These are phyloP conservation scores for Candida quercuum DNA, from an alignment of 805 yeast genomes.

Conservation along the genomic window DNA sequence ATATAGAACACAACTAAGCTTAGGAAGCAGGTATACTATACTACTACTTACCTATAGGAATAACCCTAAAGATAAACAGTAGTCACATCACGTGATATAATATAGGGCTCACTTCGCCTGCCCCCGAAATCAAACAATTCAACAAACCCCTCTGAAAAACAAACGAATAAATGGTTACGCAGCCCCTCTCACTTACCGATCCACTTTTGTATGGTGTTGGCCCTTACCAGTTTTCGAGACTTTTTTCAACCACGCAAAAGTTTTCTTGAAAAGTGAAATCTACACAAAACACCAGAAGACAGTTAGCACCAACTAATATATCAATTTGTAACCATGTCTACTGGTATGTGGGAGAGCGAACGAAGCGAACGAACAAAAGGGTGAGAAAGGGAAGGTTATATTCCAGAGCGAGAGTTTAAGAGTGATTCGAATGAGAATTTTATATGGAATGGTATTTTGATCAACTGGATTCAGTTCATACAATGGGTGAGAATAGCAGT, in stretches of 20 bases:
- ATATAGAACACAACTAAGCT: too few relatives aligned
- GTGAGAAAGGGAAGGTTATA: neutral
- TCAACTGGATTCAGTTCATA: neutral
- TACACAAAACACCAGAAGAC: constrained; percentile 4
- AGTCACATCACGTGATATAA: constrained; percentile 4
- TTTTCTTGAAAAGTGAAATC: constrained; percentile 21
- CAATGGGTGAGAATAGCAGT: too few relatives aligned
- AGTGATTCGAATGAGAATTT: neutral
- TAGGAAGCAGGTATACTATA: too few relatives aligned
- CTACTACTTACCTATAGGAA: neutral
- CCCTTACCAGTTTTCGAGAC: constrained; percentile 1
- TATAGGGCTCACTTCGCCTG: constrained; percentile 2
- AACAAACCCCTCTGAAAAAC: neutral
- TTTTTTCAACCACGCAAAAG: constrained; percentile 23
- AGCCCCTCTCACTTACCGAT: constrained; percentile 1
- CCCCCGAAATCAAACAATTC: too few relatives aligned
- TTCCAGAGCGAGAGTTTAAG: too few relatives aligned
- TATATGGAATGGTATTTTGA: neutral
- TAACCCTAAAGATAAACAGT: neutral
- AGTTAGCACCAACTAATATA: constrained; percentile 11
- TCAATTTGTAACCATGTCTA: constrained; percentile 24
- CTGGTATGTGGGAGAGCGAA: constrained; percentile 19
- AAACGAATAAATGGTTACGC: constrained; percentile 2
- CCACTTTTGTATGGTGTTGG: constrained; percentile 1
- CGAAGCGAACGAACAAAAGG: neutral